Base-by-base conservation (phyloP, 495 filamentous ascomycete genomes). In the Cenococcum geophilum region DNA sequence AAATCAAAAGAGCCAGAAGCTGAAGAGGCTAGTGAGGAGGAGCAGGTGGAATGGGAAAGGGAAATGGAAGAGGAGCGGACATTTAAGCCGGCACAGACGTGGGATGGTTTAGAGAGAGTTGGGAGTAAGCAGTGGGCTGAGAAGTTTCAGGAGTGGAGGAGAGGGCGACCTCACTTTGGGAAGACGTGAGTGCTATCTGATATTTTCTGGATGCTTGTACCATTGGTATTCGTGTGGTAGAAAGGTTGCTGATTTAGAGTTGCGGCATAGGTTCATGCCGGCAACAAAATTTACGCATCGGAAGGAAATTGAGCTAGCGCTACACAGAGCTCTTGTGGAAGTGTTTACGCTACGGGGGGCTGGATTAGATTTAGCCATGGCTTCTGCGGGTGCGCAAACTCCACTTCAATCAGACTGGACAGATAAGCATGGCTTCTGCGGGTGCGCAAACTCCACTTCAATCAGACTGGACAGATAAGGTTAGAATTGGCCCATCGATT, bases 311-410 rank as follows among this genome's bases (percentile, higher is more conserved):
- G 73, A 76, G 61, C 69, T 70, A 37, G 61, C 78, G 49, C 62
- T 58, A 63, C 81, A 85, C 61, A 71, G 76, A 56, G 83, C 85
- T n/a, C 62, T 88, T 12, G 76, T 86, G 2, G 85, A 89, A 72
- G 76, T 80, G 0, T 75, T 82, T 40, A 78, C 78, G 0, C 59
- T 86, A 56, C 73, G 73, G 53, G 58, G 77, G 59, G 73, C 71
- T 11, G 78, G 75, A 60, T 58, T 61, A 1, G 56, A 65, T n/a
- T 56, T 77, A 37, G 60, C 65, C 0, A 53, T 64, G 14, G 62
- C 6, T 65, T 56, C 60, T 52, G 21, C 37, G 37, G 40, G 63
- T 23, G 23, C 22, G 47, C 57, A 55, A 27, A 58, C 58, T 45
- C 57, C 58, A 18, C 36, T 58, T 25, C 2, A 51, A 1, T 22